Conservation (phyloP, 2,329 filamentous ascomycete genomes). For the Aureobasidium sp. region DNA sequence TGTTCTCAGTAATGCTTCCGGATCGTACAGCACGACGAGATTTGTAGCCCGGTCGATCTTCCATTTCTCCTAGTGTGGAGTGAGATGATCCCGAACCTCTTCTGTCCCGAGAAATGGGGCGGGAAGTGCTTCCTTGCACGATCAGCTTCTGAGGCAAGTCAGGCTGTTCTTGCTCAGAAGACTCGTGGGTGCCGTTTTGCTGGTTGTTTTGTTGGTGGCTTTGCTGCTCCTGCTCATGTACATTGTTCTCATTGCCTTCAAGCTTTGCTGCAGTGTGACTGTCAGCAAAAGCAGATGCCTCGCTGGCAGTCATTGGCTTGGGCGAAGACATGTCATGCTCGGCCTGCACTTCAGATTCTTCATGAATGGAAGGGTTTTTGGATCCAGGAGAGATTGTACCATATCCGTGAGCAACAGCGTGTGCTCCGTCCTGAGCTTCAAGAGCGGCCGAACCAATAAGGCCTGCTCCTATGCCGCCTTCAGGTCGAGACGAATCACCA, state of each 20-base stretch:
- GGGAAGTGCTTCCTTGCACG: constrained; percentile 9
- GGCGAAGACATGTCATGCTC: neutral
- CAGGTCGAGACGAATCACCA: constrained; percentile 28
- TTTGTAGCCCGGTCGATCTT: constrained; percentile 20
- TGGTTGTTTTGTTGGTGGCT: neutral
- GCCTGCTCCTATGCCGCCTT: constrained; percentile 46
- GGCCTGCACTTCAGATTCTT: neutral
- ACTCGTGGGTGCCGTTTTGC: constrained; percentile 3
- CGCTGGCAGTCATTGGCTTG: constrained; percentile 14
- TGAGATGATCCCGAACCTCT: constrained; percentile 13
- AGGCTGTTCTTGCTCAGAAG: constrained; percentile 10
- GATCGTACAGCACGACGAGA: constrained; percentile 45
- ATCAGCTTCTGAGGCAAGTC: constrained; percentile 11
- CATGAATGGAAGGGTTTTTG: neutral
- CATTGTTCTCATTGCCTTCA: neutral
- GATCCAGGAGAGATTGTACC: constrained; percentile 29
- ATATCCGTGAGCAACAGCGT: constrained; percentile 44
- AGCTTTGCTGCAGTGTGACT: constrained; percentile 4
- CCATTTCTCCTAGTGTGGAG: constrained; percentile 18
- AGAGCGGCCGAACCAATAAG: constrained; percentile 45
- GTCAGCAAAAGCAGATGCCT: constrained; percentile 15
- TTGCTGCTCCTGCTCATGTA: neutral
- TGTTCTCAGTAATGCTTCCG: constrained; percentile 70
- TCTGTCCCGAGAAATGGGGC: constrained; percentile 9
- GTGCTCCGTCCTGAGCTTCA: constrained; percentile 56